Evolutionary conservation across 2,329 filamentous ascomycete species (phyloP), one percentile per base, ranked within the genome.

Genomic region (Trichoderma cornu-damae): DNA sequence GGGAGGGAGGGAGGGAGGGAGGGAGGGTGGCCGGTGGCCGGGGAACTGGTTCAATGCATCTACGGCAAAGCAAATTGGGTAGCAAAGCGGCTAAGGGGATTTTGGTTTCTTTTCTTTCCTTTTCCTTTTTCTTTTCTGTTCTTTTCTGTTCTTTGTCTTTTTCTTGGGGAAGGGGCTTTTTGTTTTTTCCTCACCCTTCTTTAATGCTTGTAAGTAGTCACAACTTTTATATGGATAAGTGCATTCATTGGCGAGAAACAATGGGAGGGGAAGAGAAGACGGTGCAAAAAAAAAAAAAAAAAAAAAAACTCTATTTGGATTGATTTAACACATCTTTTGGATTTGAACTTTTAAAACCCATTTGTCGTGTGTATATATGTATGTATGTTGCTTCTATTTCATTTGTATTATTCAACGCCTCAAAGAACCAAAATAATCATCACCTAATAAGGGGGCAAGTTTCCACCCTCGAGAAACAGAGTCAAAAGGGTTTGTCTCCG

Each of bases 41-140:
- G n/a, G n/a, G n/a, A 22, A 44, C 24, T 42, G 43, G 42, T 40
- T 48, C 49, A 46, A 26, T 53, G 50, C 38, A 38, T 46, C 42
- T 47, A 55, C 16, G 16, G 32, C n/a, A 18, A 35, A 28, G 34
- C 40, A 46, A n/a, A 20, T 44, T 44, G 51, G 42, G 20, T 47
- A 46, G 40, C 51, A 38, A 46, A 47, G 42, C 40, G 42, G 11
- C 12, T 28, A 18, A 28, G 8, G 32, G 42, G 42, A 6, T 12
- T 20, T 18, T 35, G 32, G 18, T 20, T 22, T 11, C 22, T 18
- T n/a, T n/a, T n/a, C n/a, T n/a, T n/a, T 16, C 2, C 12, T 24
- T 51, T 34, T 9, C 16, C 26, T 24, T 8, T 28, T 46, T 24
- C 6, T 37, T 16, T 40, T 40, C 26, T 28, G 8, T 28, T 43